Evolutionary conservation across 2,329 filamentous ascomycete species (phyloP).

Genomic region (Parastagonospora avenae): DNA sequence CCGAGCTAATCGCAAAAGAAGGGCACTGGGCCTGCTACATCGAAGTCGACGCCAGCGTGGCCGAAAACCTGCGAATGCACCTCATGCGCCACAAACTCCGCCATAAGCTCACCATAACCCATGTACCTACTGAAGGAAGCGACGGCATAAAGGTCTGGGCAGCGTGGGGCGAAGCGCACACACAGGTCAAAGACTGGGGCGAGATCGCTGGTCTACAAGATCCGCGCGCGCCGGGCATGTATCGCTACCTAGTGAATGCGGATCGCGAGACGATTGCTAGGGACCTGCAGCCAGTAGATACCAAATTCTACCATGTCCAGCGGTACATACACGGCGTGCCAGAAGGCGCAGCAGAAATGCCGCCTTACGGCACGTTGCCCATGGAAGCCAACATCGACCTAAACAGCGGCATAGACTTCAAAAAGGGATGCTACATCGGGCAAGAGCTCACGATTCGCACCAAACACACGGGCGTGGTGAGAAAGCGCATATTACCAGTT

Average conservation of each 20-base stretch:
- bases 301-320: conserved; percentile 70
- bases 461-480: conserved; percentile 88
- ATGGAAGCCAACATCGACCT: conserved; percentile 90
- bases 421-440: conserved; percentile 95
- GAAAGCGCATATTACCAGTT: conserved; percentile 86
- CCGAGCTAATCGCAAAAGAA: conserved; percentile 25
- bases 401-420: conserved; percentile 85
- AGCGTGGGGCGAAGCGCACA: conserved; percentile 62
- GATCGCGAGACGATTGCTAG: conserved; percentile 3
- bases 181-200: conserved; percentile 6
- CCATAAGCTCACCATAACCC: conserved; percentile 71
- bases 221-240: conserved; percentile 23
- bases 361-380: conserved; percentile 73
- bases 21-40: conserved; percentile 69
- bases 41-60: conserved; percentile 77
- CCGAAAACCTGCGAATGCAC: conserved; percentile 68
- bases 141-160: conserved; percentile 73
- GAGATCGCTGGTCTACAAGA: conserved; percentile 24
- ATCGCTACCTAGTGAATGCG: conserved; percentile 8
- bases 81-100: conserved; percentile 86
- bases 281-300: conserved; percentile 27
- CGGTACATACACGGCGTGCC: conserved; percentile 81
- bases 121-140: conserved; percentile 58
- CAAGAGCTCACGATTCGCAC: conserved; percentile 97
- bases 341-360: conserved; percentile 83